Conservation (phyloP, 352 stramenopile genomes). For the Globisporangium paddicum region DNA sequence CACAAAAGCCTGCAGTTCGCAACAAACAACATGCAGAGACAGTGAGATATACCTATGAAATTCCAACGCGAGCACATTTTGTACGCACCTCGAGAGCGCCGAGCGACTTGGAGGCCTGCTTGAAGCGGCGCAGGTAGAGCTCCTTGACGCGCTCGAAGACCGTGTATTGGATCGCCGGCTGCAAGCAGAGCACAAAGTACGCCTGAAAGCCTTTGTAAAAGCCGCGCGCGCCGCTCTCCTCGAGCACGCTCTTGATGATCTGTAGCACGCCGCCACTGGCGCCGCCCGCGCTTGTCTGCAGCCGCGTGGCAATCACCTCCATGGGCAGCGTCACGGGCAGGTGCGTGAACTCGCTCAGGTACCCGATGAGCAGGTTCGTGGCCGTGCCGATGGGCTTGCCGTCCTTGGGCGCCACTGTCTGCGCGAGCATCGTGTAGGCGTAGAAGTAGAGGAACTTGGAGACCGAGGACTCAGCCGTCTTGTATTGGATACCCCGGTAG, state of each 20-base stretch:
- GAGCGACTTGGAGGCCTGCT: constrained; percentile 46
- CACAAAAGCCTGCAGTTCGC: constrained; percentile 84
- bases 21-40: constrained; percentile 16
- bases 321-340: constrained; percentile 83
- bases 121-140: constrained; percentile 63
- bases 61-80: not conserved
- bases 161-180: constrained; percentile 97
- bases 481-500: constrained; percentile 84
- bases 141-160: constrained; percentile 92
- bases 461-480: constrained; percentile 72
- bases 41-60: not conserved
- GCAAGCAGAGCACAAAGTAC: constrained; percentile 95
- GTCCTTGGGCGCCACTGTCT: constrained; percentile 53
- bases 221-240: constrained; percentile 54
- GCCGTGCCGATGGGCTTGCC: constrained; percentile 56
- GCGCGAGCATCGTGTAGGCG: constrained; percentile 77
- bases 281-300: constrained; percentile 61
- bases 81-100: constrained; percentile 59
- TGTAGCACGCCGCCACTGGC: constrained; percentile 40
- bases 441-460: constrained; percentile 92
- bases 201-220: constrained; percentile 90
- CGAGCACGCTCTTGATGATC: constrained; percentile 60
- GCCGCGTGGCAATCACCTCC: constrained; percentile 83
- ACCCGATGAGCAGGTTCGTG: constrained; percentile 75
- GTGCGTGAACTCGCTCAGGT: constrained; percentile 77